Conservation (phyloP, 805 yeast genomes). For the Kodamaea hsintzibuensis region DNA sequence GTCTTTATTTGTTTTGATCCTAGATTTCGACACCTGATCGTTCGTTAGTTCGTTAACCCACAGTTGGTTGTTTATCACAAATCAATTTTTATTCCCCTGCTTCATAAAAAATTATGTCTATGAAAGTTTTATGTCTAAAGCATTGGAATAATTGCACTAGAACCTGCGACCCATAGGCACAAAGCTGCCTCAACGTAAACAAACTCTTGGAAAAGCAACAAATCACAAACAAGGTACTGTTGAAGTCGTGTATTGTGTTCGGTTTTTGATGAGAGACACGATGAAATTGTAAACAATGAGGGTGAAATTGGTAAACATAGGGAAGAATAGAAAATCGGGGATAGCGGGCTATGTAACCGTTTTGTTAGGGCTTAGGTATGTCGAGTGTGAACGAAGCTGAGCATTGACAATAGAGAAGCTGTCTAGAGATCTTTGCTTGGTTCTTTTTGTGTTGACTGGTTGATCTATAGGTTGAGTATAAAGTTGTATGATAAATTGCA, state of each 20-base stretch:
- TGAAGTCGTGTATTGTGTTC: not conserved
- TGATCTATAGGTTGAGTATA: not conserved
- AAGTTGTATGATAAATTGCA: not conserved
- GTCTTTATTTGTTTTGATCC: not conserved
- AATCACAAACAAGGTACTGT: not conserved
- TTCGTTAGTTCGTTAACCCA: not conserved
- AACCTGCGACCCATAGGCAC: not conserved
- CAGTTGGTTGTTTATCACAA: not conserved
- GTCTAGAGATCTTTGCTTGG: not conserved
- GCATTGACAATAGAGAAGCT: not conserved
- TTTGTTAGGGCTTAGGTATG: not conserved
- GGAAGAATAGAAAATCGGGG: not conserved
- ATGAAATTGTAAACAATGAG: not conserved
- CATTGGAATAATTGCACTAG: not conserved
- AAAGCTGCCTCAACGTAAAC: not conserved
- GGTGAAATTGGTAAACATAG: not conserved
- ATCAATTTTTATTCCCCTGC: not conserved
- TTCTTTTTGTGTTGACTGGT: not conserved
- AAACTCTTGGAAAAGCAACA: not conserved
- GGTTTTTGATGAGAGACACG: not conserved
- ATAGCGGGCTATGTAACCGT: not conserved
- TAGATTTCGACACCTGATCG: not conserved
- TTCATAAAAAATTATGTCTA: not conserved
- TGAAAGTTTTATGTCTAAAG: not conserved
- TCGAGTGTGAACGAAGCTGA: not conserved